These are phyloP conservation scores for Exophiala spinifera DNA, from an alignment of 2,329 filamentous ascomycete species.

Conservation along the genomic window DNA sequence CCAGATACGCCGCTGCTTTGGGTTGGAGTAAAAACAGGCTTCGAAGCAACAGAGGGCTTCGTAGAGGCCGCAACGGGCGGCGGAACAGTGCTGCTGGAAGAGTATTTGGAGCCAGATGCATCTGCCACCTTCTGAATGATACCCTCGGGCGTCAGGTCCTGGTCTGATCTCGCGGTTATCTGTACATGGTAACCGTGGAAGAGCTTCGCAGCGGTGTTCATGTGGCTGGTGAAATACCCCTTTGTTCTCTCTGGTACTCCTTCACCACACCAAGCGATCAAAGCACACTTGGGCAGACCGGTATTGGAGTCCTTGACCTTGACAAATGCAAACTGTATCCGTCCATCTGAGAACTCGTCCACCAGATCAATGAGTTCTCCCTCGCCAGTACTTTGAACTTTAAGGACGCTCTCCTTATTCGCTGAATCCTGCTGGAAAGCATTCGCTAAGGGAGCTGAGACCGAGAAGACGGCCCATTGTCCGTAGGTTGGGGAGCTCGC, in stretches of 20 bases:
- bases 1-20: constrained; percentile 51
- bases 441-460: constrained; percentile 86
- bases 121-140: constrained; percentile 94
- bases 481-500: constrained; percentile 74
- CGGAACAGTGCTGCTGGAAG: constrained; percentile 60
- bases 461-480: constrained; percentile 92
- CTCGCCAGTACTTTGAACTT: constrained; percentile 90
- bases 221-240: constrained; percentile 95
- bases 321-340: constrained; percentile 93
- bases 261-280: constrained; percentile 96
- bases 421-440: constrained; percentile 81
- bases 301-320: constrained; percentile 96
- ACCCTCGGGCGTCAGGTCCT: constrained; percentile 78
- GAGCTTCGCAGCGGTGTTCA: constrained; percentile 83
- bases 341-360: constrained; percentile 94
- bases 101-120: constrained; percentile 93
- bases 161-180: constrained; percentile 88
- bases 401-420: constrained; percentile 88
- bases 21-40: constrained; percentile 88
- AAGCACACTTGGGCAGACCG: constrained; percentile 79
- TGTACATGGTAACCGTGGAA: constrained; percentile 97
- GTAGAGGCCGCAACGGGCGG: constrained; percentile 51
- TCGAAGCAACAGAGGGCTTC: constrained; percentile 66
- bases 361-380: constrained; percentile 86
- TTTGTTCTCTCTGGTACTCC: constrained; percentile 98